These are phyloP conservation scores for Talaromyces atroroseus DNA, from an alignment of 2,329 filamentous ascomycete species.

Conservation along the genomic window DNA sequence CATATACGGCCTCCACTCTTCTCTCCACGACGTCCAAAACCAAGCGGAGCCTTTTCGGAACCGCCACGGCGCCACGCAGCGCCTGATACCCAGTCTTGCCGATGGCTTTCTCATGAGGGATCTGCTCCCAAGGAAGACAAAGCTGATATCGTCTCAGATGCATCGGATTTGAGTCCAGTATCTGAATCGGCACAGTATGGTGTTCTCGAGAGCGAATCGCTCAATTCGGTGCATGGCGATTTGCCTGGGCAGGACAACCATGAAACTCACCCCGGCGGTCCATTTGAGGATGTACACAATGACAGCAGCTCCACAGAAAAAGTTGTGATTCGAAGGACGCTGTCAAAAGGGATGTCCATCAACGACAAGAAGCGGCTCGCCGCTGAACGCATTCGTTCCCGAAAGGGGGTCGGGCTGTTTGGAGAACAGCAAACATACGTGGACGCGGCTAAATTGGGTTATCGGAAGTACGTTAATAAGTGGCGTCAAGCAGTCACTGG, in stretches of 20 bases:
- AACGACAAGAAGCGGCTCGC: background rate
- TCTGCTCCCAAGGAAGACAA: background rate
- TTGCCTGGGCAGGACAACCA: background rate
- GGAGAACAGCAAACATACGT: background rate
- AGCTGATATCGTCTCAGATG: background rate
- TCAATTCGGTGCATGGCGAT: background rate
- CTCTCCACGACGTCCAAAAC: background rate
- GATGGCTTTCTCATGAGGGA: slow-evolving; percentile 4
- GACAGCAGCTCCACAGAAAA: background rate
- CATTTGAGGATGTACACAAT: background rate
- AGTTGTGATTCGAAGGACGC: background rate
- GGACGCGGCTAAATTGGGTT: slow-evolving; percentile 22
- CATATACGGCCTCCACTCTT: slow-evolving; percentile 13
- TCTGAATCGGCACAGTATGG: background rate
- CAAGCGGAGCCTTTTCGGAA: background rate
- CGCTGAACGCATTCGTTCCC: slow-evolving; percentile 1
- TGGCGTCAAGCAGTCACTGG: background rate
- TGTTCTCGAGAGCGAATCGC: background rate
- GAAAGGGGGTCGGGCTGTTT: background rate
- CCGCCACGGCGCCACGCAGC: background rate
- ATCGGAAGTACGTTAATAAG: slow-evolving; percentile 17
- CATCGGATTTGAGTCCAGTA: background rate
- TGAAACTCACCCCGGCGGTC: background rate
- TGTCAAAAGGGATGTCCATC: background rate
- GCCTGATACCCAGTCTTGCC: background rate